Base-by-base conservation (phyloP, 1,139 yeast species). In the Yamadazyma siamensis region DNA sequence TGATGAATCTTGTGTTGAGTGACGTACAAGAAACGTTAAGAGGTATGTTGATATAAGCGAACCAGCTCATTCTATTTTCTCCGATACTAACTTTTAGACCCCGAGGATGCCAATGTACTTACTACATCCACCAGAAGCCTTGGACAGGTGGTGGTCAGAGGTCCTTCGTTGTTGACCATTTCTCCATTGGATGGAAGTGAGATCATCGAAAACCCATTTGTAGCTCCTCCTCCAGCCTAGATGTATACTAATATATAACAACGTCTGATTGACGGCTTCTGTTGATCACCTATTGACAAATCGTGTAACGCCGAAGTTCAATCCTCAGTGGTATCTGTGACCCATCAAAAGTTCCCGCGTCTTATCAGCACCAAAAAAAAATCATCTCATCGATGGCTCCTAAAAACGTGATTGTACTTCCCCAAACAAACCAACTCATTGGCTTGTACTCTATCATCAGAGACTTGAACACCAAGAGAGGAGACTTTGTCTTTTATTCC, bases 401-500 rank as follows among this genome's bases (percentile, higher is more conserved):
- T 17, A 13, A 29, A 20, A 81, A 81, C 64, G 94, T 88, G 32
- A 64, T 77, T 33, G 60, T 84, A 22, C 73, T 91, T 29, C 86
- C 86, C 30, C 95, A 85, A 59, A 87, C 96, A 27, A 87, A 87
- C 65, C 98, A 91, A 59, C 69, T 91, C 43, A 65, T 75, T 33
- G 95, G 96, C 11, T 67, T 91, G 33, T 89, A 85, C 66, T 81
- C 95, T 13, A 88, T 89, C 50, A 88, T 91, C 49, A 81, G 98
- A 53, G 87, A 86, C 55, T 75, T 71, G 49, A 60, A 59, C 35
- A 89, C 97, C 16, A 68, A 75, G 39, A 75, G 97, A 49, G 86
- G 94, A 2, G 97, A 91, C 54, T 91, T 91, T 55, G 94, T 91
- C 33, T 91, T 91, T 59, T 91, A 89, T 58, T 78, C 96, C 11